These are phyloP conservation scores for Sugiyamaella castrensis DNA, from an alignment of 1,139 yeast genomes.

Conservation along the genomic window DNA sequence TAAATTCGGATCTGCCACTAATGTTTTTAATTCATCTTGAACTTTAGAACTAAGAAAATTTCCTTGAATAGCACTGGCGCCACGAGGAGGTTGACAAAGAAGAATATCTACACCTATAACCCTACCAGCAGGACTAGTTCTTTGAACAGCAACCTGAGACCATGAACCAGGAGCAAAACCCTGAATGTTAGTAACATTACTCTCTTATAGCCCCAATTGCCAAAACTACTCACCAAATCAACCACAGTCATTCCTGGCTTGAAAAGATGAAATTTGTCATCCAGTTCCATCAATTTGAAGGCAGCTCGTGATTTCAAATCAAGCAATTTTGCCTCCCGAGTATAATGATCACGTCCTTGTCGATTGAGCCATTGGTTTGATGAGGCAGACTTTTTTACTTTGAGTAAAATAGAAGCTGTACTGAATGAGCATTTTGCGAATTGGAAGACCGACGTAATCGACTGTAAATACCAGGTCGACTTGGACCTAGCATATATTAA, in stretches of 20 bases:
- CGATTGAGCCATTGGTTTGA: constrained; percentile 74
- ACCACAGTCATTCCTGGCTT: constrained; percentile 58
- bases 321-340: constrained; percentile 61
- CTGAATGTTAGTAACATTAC: constrained; percentile 14
- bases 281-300: constrained; percentile 65
- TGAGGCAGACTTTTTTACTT: constrained; percentile 36
- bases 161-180: constrained; percentile 98
- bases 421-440: not conserved
- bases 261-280: constrained; percentile 61
- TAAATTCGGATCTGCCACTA: constrained; percentile 42
- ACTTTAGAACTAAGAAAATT: constrained; percentile 69
- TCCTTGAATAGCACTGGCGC: constrained; percentile 81
- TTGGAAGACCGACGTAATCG: too few species aligned
- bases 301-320: constrained; percentile 86
- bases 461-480: too few species aligned
- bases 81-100: constrained; percentile 73
- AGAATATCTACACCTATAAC: constrained; percentile 84
- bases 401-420: not conserved
- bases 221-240: constrained; percentile 48
- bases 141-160: constrained; percentile 74
- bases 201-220: not conserved
- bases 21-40: constrained; percentile 56
- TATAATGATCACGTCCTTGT: constrained; percentile 59
- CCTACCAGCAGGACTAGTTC: constrained; percentile 56
- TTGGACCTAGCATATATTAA: too few species aligned